Base-by-base conservation (phyloP, 2,329 filamentous ascomycete genomes). In the Neopestalotiopsis sp. region DNA sequence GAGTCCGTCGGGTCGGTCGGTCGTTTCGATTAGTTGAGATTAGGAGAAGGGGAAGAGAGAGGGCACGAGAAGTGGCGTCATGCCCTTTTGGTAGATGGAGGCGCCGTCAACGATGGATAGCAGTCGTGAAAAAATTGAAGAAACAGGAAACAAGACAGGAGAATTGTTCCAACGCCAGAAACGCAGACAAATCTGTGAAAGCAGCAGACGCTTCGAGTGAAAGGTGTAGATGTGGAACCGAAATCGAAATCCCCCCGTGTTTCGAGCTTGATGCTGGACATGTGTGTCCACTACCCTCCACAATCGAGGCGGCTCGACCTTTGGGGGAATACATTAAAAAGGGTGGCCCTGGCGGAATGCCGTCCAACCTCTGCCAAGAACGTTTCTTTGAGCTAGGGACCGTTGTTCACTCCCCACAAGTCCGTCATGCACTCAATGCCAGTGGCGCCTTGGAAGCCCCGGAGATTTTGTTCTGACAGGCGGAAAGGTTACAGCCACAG, bases 371-470 rank as follows among this genome's bases (percentile, higher is more conserved):
- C 13, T 59, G 59, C 59, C 59, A 40, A 62, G 32, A 17, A 57
- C 14, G 24, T 56, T 67, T 42, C 42, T 40, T 59, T 67, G 13
- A 61, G 65, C 65, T 61, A 61, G 65, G 53, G 65, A 61, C 65
- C 53, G 65, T 67, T 59, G 65, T 34, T 17, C 17, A 42, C 30
- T 59, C 65, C 49, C 65, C 65, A 59, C 56, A 61, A 42, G 32
- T 56, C 65, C 24, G 24, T 58, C 56, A 28, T 28, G 24, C 24
- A 28, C 24, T 28, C 24, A 61, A 42, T 45, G 30, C 10, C 57
- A 59, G 57, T 34, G 24, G 57, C 20, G 34, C 28, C 61, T 24
- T 45, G 34, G 17, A 64, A 40, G 59, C 30, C 28, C 30, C 59
- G 59, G 30, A 62, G 30, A 62, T 62, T 62, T 59, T 62, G 45